Evolutionary conservation across 2,329 filamentous ascomycete species (phyloP).

Genomic region (Stromatinia cepivora): DNA sequence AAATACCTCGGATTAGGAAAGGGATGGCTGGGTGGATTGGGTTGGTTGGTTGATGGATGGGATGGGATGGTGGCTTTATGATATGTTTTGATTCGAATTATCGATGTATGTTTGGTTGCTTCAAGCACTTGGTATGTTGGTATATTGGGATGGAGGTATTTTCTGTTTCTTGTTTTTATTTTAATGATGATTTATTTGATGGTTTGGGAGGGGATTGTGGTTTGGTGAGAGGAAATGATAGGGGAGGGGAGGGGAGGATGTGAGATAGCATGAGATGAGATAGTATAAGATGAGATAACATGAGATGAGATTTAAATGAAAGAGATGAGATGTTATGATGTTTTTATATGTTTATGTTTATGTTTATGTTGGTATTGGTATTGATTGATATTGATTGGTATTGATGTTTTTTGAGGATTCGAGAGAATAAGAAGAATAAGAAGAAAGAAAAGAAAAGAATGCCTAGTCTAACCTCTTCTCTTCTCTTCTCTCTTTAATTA

Average conservation of each 20-base stretch:
- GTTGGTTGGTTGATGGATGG: not conserved
- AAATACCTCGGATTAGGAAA: slow-evolving; percentile 8
- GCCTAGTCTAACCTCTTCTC: too few species aligned
- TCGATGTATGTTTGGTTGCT: not conserved
- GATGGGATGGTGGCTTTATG: not conserved
- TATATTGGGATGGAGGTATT: not conserved
- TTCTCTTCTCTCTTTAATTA: too few species aligned
- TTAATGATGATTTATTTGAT: not conserved
- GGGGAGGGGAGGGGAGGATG: too few species aligned
- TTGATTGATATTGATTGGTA: not conserved
- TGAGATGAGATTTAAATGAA: not conserved
- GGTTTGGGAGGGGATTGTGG: too few species aligned
- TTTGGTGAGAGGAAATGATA: too few species aligned
- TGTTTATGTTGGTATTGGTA: too few species aligned
- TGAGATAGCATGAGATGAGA: too few species aligned
- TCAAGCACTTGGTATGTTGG: not conserved
- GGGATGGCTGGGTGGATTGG: not conserved
- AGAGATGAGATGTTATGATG: not conserved
- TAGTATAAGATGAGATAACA: not conserved
- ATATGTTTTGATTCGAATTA: not conserved
- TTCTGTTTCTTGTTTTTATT: not conserved
- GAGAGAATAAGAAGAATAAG: too few species aligned
- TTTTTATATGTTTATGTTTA: not conserved
- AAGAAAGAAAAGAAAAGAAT: too few species aligned
- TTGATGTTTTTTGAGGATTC: not conserved